phyloP scores from a whole-genome alignment of 257 asterid genomes.

The Striga asiatica region DNA sequence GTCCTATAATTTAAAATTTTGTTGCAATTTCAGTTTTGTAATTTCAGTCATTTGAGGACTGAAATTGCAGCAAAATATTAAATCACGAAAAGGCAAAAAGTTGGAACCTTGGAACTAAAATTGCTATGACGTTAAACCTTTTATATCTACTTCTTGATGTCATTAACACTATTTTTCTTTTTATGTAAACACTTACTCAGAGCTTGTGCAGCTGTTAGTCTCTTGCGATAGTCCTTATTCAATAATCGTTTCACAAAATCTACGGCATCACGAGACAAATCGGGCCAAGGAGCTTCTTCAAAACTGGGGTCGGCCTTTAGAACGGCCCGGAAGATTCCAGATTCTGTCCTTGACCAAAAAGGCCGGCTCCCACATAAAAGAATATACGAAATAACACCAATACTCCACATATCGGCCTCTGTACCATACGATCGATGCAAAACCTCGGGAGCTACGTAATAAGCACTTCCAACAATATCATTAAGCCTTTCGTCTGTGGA shows the following conservation, averaged over 20 bases:
- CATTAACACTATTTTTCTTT: too few species aligned
- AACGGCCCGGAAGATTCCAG: constrained; percentile 63
- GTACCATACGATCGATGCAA: constrained; percentile 66
- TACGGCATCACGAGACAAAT: constrained; percentile 34
- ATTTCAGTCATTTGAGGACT: too few species aligned
- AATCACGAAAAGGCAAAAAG: too few species aligned
- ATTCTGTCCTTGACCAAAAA: constrained; percentile 69
- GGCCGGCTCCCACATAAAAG: constrained; percentile 77
- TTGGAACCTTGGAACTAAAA: too few species aligned
- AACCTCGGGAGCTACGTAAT: constrained; percentile 84
- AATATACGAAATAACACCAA: constrained; percentile 71
- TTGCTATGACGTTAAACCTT: too few species aligned
- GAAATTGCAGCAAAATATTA: too few species aligned
- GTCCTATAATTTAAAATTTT: too few species aligned
- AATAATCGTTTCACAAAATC: constrained; percentile 42
- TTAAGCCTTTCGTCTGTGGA: constrained; percentile 59
- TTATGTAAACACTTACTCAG: constrained; percentile 25
- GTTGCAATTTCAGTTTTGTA: too few species aligned
- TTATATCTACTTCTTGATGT: too few species aligned
- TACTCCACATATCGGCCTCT: constrained; percentile 85
- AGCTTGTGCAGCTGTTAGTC: constrained; percentile 55
- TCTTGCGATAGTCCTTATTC: constrained; percentile 46
- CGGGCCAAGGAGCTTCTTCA: constrained; percentile 49
- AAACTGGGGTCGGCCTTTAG: constrained; percentile 43
- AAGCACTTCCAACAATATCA: constrained; percentile 88